Conservation (phyloP, 768 basidiomycete species). For the Roridomyces roridus region DNA sequence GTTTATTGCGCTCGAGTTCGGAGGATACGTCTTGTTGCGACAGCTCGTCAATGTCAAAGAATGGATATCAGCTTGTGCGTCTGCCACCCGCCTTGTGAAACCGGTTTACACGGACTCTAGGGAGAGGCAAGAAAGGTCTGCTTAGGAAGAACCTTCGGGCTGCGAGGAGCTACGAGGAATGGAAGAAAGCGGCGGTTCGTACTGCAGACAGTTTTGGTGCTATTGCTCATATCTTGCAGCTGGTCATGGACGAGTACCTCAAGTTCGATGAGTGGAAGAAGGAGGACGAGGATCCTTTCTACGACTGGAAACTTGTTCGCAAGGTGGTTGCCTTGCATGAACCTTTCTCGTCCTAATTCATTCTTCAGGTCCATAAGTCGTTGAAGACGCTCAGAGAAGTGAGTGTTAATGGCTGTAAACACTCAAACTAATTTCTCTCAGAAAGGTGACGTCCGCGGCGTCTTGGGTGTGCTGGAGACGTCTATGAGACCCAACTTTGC, state of each 20-base stretch:
- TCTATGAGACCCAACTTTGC: slow-evolving; percentile 94
- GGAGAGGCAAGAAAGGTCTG: slow-evolving; percentile 84
- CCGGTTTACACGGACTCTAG: slow-evolving; percentile 41
- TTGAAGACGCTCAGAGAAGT: slow-evolving; percentile 67
- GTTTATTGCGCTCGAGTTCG: slow-evolving; percentile 85
- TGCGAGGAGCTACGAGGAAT: slow-evolving; percentile 84
- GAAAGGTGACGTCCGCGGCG: slow-evolving; percentile 81
- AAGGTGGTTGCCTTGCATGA: slow-evolving; percentile 51
- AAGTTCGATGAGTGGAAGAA: slow-evolving; percentile 92
- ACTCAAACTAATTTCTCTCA: not conserved
- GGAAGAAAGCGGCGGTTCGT: slow-evolving; percentile 79
- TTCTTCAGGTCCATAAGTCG: slow-evolving; percentile 69
- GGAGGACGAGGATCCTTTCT: slow-evolving; percentile 86
- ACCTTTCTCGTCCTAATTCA: not conserved
- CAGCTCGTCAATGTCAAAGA: slow-evolving; percentile 96
- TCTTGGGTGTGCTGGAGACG: slow-evolving; percentile 89
- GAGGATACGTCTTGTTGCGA: slow-evolving; percentile 84
- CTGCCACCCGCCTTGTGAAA: slow-evolving; percentile 4
- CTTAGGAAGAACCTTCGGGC: slow-evolving; percentile 78
- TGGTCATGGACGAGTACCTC: slow-evolving; percentile 75
- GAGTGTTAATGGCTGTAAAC: not conserved
- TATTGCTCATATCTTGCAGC: slow-evolving; percentile 7
- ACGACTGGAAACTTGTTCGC: slow-evolving; percentile 87
- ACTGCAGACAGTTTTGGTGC: not conserved
- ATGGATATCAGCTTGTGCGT: slow-evolving; percentile 81